phyloP scores from a whole-genome alignment of 176 grass and related monocot species.

The Carex kokanica region DNA sequence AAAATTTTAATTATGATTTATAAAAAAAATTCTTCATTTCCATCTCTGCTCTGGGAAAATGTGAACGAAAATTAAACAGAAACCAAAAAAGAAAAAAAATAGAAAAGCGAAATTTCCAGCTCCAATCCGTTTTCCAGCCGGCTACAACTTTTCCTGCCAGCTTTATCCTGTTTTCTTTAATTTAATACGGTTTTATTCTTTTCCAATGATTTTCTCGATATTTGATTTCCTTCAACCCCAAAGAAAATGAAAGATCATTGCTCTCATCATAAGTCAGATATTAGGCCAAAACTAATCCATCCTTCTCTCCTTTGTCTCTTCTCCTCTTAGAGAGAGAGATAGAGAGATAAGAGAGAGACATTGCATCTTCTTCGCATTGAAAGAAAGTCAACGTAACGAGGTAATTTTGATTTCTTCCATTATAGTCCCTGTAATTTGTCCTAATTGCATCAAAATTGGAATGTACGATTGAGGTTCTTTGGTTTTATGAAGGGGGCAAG shows the following conservation, averaged over 20 bases:
- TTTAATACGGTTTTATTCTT: not conserved
- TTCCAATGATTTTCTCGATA: not conserved
- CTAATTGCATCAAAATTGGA: not conserved
- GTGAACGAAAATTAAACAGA: not conserved
- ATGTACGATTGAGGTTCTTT: not conserved
- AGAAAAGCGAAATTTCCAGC: not conserved
- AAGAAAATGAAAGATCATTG: slow-evolving; percentile 11
- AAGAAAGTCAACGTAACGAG: not conserved
- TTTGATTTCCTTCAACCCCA: not conserved
- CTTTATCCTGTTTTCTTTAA: not conserved
- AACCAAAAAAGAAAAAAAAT: not conserved
- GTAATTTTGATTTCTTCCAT: slow-evolving; percentile 11
- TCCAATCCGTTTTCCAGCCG: not conserved
- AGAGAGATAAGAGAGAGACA: not conserved
- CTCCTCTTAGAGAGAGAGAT: slow-evolving; percentile 9
- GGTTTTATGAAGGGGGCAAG: not conserved
- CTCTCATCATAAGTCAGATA: slow-evolving; percentile 17
- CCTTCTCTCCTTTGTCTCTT: not conserved
- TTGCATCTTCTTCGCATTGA: slow-evolving; percentile 4
- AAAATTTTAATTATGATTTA: too few relatives aligned
- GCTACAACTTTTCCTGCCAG: slow-evolving; percentile 11
- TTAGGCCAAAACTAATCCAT: slow-evolving; percentile 7
- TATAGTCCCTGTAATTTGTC: not conserved
- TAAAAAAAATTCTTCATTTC: too few relatives aligned
- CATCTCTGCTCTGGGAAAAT: not conserved